A percentile compares a stretch with the other conserved stretches of the same genome.
Conservation (phyloP, 192 early-diverging fungal genomes). For the Coemansia sp. region DNA sequence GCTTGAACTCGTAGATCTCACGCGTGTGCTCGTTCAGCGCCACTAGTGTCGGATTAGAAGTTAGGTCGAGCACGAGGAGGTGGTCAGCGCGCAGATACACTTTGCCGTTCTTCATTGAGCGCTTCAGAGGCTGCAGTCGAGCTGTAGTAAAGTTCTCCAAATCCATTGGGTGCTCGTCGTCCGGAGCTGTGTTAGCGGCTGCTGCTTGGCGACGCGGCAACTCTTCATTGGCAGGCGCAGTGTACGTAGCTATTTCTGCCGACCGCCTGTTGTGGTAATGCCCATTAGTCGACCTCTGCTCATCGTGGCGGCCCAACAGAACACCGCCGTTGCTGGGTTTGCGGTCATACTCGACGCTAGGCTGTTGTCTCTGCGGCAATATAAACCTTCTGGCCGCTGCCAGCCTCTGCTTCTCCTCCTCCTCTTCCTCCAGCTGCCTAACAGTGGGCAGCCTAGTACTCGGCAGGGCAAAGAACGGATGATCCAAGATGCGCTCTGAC, state of each 20-base stretch:
- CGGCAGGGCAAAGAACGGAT: constrained; percentile 58
- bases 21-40: constrained; percentile 19
- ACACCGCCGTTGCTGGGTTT: not conserved
- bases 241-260: not conserved
- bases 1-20: constrained; percentile 26
- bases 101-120: constrained; percentile 42
- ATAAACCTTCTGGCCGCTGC: not conserved
- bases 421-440: constrained; percentile 1
- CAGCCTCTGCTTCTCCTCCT: not conserved
- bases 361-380: not conserved
- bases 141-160: constrained; percentile 20
- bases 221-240: not conserved
- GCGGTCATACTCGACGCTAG: constrained; percentile 1
- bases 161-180: not conserved
- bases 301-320: not conserved
- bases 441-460: constrained; percentile 19
- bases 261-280: not conserved
- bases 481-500: constrained; percentile 53
- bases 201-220: constrained; percentile 1
- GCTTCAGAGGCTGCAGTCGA: constrained; percentile 30
- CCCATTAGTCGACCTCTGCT: not conserved
- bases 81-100: constrained; percentile 29
- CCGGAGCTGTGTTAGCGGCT: not conserved
- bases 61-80: constrained; percentile 36
- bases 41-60: constrained; percentile 9